Conservation (phyloP, 805 yeast species). For the Candida loeiensis region DNA sequence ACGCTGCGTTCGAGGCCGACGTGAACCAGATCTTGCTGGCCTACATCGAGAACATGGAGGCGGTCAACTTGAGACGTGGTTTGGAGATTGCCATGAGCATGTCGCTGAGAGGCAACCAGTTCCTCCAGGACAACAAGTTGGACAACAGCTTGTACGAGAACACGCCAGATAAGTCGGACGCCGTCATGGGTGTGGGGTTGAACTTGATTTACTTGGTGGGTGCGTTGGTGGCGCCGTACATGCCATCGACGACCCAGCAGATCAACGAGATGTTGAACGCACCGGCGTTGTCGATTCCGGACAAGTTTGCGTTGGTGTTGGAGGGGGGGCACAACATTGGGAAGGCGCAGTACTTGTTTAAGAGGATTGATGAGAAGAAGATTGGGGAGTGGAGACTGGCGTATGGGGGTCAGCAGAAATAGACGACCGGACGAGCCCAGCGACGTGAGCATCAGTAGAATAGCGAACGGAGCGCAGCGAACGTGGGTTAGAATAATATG, state of each 20-base stretch:
- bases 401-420: constrained; percentile 73
- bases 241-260: constrained; percentile 75
- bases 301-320: constrained; percentile 65
- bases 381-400: constrained; percentile 80
- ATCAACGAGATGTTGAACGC: constrained; percentile 80
- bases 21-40: constrained; percentile 56
- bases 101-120: constrained; percentile 89
- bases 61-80: constrained; percentile 80
- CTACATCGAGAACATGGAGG: constrained; percentile 73
- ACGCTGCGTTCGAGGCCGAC: constrained; percentile 47
- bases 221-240: constrained; percentile 78
- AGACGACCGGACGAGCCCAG: neutral
- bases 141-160: constrained; percentile 82
- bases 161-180: constrained; percentile 77
- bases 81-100: constrained; percentile 87
- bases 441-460: neutral
- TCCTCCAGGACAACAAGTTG: constrained; percentile 92
- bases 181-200: constrained; percentile 87
- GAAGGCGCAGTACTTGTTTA: constrained; percentile 87
- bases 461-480: neutral
- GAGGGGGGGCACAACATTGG: constrained; percentile 83
- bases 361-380: constrained; percentile 86
- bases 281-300: constrained; percentile 75
- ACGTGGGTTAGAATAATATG: too few species aligned
- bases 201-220: constrained; percentile 85